Base-by-base conservation (phyloP, 176 grass and related monocot genomes). In the Poa pratensis region DNA sequence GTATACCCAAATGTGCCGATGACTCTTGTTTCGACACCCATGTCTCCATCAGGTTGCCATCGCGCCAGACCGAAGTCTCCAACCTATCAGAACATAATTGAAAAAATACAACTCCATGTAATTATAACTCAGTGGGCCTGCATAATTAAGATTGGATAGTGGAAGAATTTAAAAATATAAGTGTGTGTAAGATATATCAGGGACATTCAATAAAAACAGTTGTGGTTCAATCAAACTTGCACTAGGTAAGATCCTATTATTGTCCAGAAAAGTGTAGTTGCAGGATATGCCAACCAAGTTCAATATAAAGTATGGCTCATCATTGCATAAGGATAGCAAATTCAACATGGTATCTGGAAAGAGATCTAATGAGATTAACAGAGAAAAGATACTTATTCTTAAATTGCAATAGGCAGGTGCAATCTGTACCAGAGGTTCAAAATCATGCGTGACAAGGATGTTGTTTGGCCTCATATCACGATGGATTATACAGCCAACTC, bases 401-500 rank as follows among this genome's bases (percentile, higher is more conserved):
- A 81, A 12, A 67, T 9, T 40, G 30, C 40, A 83, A 80, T 75
- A 49, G 28, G 73, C 5, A 43, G 71, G 67, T 13, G 78, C 3
- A n/a, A 43, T 46, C 32, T 82, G 23, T 99, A 99, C 97, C 94
- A 99, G 84, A 69, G 97, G 97, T 82, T 99, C 97, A 27, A 96
- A 99, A 96, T 99, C 97, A 96, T 99, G 97, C 39, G 97, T 99
- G 42, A 99, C 88, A 77, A 99, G 97, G 49, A 99, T 99, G 85
- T 99, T 99, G 23, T 99, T 99, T 75, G 97, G 97, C 28, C 97
- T 88, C 97, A 99, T 94, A 68, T 99, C 97, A 11, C 97, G 90
- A 84, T 99, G 97, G 76, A 99, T 94, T 77, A 99, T 99, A 81
- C 97, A 99, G 80, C 97, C 97, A 62, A 99, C 97, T 86, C 97